These are phyloP conservation scores for Cardamine chenopodiifolia DNA, from an alignment of 345 rosid species.

Conservation along the genomic window DNA sequence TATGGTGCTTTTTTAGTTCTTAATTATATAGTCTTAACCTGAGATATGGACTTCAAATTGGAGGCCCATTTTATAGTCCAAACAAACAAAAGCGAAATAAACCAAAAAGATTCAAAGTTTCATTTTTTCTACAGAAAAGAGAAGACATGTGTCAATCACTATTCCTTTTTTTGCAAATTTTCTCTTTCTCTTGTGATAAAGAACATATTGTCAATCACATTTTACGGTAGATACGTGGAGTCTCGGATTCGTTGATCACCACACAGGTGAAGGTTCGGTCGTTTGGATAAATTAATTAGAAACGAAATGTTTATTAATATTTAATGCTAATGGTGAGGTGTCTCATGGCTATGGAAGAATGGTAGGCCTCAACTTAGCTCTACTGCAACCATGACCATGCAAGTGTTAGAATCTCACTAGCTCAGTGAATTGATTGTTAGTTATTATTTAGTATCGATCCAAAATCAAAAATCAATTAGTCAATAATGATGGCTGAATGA, in stretches of 20 bases:
- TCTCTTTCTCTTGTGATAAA: not conserved
- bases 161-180: too few species aligned
- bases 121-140: too few species aligned
- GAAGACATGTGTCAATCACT: too few species aligned
- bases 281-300: not conserved
- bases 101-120: too few species aligned
- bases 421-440: not conserved
- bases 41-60: too few species aligned
- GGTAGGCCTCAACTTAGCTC: not conserved
- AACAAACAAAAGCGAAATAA: too few species aligned
- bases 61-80: too few species aligned
- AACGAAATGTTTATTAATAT: not conserved
- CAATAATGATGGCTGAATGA: constrained; percentile 20
- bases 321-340: not conserved
- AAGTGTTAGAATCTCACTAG: not conserved
- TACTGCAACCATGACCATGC: not conserved
- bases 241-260: constrained; percentile 7
- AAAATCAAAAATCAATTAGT: not conserved
- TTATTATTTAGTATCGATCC: not conserved
- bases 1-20: too few species aligned
- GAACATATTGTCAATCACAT: not conserved
- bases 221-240: not conserved
- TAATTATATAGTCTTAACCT: too few species aligned
- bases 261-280: not conserved
- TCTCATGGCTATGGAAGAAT: not conserved